Conservation (phyloP, 2,329 filamentous ascomycete species). For the Xylaria sp. region DNA sequence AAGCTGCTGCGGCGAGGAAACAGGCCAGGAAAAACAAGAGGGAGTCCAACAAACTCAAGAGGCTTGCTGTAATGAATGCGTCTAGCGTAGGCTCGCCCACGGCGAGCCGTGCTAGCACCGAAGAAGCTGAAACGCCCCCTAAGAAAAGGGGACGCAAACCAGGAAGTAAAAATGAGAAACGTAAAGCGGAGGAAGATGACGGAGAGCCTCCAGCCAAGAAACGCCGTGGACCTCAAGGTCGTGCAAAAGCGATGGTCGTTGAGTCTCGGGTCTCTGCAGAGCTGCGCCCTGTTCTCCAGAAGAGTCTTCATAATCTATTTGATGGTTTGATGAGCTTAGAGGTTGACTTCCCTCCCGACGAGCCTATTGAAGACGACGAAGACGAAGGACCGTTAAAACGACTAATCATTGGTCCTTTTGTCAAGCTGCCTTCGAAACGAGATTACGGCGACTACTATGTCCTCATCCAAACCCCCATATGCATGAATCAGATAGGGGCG, state of each 20-base stretch:
- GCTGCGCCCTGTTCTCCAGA: conserved; percentile 81
- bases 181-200: conserved; percentile 84
- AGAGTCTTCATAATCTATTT: conserved; percentile 79
- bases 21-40: conserved; percentile 85
- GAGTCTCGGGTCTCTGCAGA: conserved; percentile 67
- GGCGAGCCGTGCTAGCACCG: conserved; percentile 83
- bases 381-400: conserved; percentile 72
- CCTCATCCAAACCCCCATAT: conserved; percentile 91
- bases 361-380: conserved; percentile 60
- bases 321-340: conserved; percentile 86
- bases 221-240: conserved; percentile 75
- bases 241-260: conserved; percentile 67
- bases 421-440: conserved; percentile 88
- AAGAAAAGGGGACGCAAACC: conserved; percentile 90
- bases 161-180: conserved; percentile 79
- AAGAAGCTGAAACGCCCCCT: conserved; percentile 77
- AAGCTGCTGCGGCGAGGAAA: conserved; percentile 91
- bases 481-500: conserved; percentile 93
- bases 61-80: conserved; percentile 50
- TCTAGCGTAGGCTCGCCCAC: conserved; percentile 76
- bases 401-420: conserved; percentile 91
- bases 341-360: conserved; percentile 73
- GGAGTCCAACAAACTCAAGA: conserved; percentile 77
- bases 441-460: conserved; percentile 96
- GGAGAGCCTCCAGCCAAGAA: conserved; percentile 83